phyloP scores from a whole-genome alignment of 2,329 filamentous ascomycete species.

The Aspergillus sojae region DNA sequence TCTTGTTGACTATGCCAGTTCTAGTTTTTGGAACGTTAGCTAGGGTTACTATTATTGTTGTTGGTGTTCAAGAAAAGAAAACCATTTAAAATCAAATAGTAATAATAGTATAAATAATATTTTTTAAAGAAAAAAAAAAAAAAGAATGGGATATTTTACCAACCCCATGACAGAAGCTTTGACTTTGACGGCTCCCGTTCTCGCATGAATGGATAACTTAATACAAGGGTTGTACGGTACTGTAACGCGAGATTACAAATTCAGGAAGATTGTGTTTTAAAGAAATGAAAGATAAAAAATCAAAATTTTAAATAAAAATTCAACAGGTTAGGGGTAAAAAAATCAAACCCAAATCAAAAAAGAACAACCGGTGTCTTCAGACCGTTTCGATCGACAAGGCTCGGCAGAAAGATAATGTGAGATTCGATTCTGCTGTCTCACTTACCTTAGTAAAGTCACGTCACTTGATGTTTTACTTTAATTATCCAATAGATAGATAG shows the following conservation, averaged over 20 bases:
- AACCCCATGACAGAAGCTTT: slow-evolving; percentile 6
- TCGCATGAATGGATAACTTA: neutral
- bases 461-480: slow-evolving; percentile 5
- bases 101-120: neutral
- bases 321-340: neutral
- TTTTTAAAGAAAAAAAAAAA: too few species aligned
- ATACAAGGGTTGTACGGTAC: neutral
- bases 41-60: neutral
- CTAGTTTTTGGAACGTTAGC: neutral
- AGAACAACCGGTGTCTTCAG: slow-evolving; percentile 5
- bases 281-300: neutral
- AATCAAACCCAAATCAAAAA: neutral
- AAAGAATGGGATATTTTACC: neutral
- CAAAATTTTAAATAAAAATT: neutral
- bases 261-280: neutral
- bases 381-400: slow-evolving; percentile 24
- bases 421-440: slow-evolving; percentile 18
- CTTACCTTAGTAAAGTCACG: neutral
- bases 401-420: slow-evolving; percentile 10
- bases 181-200: slow-evolving; percentile 2
- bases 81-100: neutral
- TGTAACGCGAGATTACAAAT: neutral
- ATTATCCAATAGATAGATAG: neutral
- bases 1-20: neutral
- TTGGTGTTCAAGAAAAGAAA: too few species aligned